Conservation (phyloP, 164 flowering plant genomes). For the Protea cynaroides region DNA sequence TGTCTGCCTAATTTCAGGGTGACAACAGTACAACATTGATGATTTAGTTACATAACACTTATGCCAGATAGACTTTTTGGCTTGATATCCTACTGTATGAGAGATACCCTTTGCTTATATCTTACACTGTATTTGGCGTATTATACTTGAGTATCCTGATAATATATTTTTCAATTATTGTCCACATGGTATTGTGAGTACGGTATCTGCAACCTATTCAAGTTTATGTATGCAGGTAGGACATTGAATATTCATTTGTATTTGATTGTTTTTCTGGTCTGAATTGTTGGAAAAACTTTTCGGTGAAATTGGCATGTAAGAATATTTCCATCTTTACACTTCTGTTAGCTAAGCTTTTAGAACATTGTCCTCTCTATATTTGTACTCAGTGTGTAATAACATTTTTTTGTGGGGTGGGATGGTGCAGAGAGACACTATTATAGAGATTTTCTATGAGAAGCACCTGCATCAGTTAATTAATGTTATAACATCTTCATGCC, state of each 20-base stretch:
- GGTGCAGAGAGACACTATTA: slow-evolving; percentile 72
- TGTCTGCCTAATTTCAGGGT: no score
- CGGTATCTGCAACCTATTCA: slow-evolving; percentile 14
- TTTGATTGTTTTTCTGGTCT: slow-evolving; percentile 14
- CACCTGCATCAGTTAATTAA: slow-evolving; percentile 81
- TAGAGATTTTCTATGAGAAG: slow-evolving; percentile 90
- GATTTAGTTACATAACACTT: no score
- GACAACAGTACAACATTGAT: no score
- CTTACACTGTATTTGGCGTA: no score
- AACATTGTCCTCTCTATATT: not conserved
- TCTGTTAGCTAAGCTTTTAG: not conserved
- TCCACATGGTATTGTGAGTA: not conserved
- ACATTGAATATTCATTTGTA: slow-evolving; percentile 25
- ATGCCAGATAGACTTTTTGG: no score
- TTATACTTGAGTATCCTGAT: not conserved
- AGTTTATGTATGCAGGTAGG: slow-evolving; percentile 20
- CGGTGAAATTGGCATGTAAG: slow-evolving; percentile 17
- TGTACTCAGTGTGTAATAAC: not conserved
- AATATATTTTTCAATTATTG: not conserved
- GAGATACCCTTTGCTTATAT: no score
- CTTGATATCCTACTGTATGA: no score
- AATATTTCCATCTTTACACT: slow-evolving; percentile 4
- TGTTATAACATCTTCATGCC: slow-evolving; percentile 70
- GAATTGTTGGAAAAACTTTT: slow-evolving; percentile 17
- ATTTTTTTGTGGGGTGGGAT: slow-evolving; percentile 11